phyloP scores from a whole-genome alignment of 192 early-diverging fungal genomes.

The Coemansia sp. region DNA sequence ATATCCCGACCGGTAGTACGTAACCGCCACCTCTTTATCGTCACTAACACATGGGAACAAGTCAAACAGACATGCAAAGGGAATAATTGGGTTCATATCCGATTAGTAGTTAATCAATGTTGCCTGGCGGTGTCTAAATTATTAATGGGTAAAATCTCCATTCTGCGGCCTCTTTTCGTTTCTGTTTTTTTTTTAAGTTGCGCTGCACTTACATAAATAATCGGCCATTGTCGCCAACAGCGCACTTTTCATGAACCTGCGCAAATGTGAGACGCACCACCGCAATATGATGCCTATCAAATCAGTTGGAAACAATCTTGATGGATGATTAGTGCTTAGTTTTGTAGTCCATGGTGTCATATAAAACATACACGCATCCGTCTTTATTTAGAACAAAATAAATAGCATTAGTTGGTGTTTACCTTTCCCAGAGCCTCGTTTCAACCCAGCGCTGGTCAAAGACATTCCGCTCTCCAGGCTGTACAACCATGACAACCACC shows the following conservation, averaged over 20 bases:
- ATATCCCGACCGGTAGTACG: slow-evolving; percentile 91
- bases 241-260: slow-evolving; percentile 67
- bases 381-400: neutral
- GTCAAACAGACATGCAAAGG: neutral
- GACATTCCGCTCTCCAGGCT: slow-evolving; percentile 88
- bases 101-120: neutral
- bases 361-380: neutral
- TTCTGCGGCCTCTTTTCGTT: too few relatives aligned
- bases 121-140: too few relatives aligned
- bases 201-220: slow-evolving; percentile 64
- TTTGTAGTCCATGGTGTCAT: neutral
- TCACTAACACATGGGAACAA: slow-evolving; percentile 47
- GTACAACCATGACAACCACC: slow-evolving; percentile 84
- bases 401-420: neutral
- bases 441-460: slow-evolving; percentile 82
- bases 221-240: slow-evolving; percentile 58
- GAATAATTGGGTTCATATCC: neutral
- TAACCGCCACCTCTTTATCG: slow-evolving; percentile 76
- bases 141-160: neutral
- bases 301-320: neutral
- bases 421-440: slow-evolving; percentile 49
- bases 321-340: neutral
- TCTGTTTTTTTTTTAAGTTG: neutral
- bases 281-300: slow-evolving; percentile 31
- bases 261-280: slow-evolving; percentile 49